Evolutionary conservation across 305 asterid species (phyloP).

Genomic region (Rubia tinctorum): DNA sequence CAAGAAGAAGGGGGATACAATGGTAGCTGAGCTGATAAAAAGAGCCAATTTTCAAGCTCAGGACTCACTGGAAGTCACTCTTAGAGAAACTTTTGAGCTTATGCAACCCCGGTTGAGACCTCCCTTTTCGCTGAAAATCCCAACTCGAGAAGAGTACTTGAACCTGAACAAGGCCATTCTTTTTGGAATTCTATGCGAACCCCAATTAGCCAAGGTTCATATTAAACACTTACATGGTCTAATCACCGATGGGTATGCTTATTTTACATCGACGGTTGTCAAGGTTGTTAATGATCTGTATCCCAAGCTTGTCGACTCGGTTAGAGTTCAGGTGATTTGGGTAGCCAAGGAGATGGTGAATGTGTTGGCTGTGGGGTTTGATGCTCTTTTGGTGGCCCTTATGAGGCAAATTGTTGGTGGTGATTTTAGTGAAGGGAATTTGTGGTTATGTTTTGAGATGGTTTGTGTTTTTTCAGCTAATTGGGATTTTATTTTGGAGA

Average conservation of each 20-base stretch:
- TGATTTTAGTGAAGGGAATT: slow-evolving; percentile 64
- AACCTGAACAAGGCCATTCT: slow-evolving; percentile 63
- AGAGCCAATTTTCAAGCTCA: slow-evolving; percentile 52
- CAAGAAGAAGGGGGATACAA: slow-evolving; percentile 11
- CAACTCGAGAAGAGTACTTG: slow-evolving; percentile 51
- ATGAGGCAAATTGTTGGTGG: slow-evolving; percentile 79
- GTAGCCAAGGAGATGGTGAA: slow-evolving; percentile 50
- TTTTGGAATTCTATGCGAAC: slow-evolving; percentile 53
- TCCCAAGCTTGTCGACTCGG: slow-evolving; percentile 46
- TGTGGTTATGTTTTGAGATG: slow-evolving; percentile 79
- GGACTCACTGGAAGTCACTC: slow-evolving; percentile 46
- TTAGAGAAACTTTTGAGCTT: slow-evolving; percentile 50
- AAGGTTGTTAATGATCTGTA: slow-evolving; percentile 55
- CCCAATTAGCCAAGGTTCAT: slow-evolving; percentile 49
- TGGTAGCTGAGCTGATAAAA: slow-evolving; percentile 38
- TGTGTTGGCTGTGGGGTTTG: slow-evolving; percentile 66
- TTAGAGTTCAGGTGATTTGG: slow-evolving; percentile 54
- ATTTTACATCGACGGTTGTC: slow-evolving; percentile 51
- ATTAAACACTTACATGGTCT: slow-evolving; percentile 71
- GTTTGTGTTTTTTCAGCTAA: slow-evolving; percentile 42
- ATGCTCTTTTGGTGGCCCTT: slow-evolving; percentile 64
- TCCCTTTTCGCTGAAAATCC: slow-evolving; percentile 60
- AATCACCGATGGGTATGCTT: slow-evolving; percentile 58
- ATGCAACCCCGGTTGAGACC: slow-evolving; percentile 60
- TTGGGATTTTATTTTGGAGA: slow-evolving; percentile 58